Base-by-base conservation (phyloP, 2,329 filamentous ascomycete species). In the Hortaea werneckii region DNA sequence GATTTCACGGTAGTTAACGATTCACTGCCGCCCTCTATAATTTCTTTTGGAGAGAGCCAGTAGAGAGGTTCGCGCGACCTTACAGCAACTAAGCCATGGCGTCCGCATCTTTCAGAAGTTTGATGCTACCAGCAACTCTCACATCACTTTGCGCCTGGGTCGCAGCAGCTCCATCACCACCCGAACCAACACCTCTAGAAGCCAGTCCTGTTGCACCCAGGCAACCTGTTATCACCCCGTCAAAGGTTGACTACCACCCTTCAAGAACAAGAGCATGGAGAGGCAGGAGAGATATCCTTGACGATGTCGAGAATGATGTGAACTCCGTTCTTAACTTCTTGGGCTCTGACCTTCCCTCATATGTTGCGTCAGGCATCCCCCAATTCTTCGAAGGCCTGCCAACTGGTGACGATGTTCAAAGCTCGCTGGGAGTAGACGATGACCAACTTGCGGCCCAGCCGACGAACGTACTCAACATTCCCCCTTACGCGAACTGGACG, bases 331-430 rank as follows among this genome's bases (percentile, higher is more conserved):
- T 78, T 37, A 70, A 67, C 40, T 65, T 64, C 6, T 58, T 83
- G 1, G 78, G 76, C 35, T 75, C 73, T 39, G 70, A 70, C 26
- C 67, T 80, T 32, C 78, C 79, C 9, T 76, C 73, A 9, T 82
- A 78, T 49, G 72, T 83, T 35, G 74, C 76, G 1, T 79, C 76
- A 2, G 80, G 64, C 5, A 71, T 87, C 1, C 78, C 82, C 1
- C 74, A 83, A 46, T 86, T 76, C 67, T 84, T 83, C 61, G 75
- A 81, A 45, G 72, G 75, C 53, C 76, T 87, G 34, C 82, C 83
- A 1, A 80, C 75, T 3, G 60, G 60, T 8, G 68, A 68, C 37
- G 67, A 69, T 5, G 83, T 86, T 1, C 64, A 76, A 58, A 80
- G 75, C 52, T 77, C 75, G 32, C 69, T 85, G 5, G 78, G 76